These are phyloP conservation scores for Euphorbia schlechtendalii DNA, from an alignment of 441 rosid genomes.

Conservation along the genomic window DNA sequence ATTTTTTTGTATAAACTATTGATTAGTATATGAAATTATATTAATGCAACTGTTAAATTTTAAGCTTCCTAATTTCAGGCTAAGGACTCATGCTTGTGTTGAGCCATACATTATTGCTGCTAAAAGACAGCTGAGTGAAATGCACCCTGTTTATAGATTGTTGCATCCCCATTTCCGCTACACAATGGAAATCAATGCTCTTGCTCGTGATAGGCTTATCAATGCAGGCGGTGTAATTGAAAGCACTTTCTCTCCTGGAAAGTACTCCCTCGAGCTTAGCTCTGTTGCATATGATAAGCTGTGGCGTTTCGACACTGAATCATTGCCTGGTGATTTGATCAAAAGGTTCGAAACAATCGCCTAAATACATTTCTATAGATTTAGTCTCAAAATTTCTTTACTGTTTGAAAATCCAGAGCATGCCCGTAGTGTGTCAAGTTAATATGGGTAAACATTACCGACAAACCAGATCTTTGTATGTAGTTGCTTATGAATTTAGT, in stretches of 20 bases:
- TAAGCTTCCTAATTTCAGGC: conserved; percentile 25
- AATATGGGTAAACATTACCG: no score
- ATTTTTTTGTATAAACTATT: no score
- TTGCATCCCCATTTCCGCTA: conserved; percentile 69
- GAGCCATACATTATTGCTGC: conserved; percentile 76
- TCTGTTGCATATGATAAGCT: conserved; percentile 44
- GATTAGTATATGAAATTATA: no score
- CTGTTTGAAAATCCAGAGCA: no score
- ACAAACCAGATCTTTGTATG: no score
- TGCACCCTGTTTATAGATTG: conserved; percentile 65
- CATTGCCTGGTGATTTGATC: conserved; percentile 51
- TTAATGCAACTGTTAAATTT: no score
- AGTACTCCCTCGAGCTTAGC: conserved; percentile 42
- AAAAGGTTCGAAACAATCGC: conserved; percentile 29
- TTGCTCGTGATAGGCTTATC: conserved; percentile 47
- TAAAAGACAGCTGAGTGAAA: conserved; percentile 51
- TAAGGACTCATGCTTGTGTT: conserved; percentile 61
- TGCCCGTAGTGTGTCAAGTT: no score
- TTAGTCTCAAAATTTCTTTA: no score
- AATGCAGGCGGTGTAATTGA: conserved; percentile 61
- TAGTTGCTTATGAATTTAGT: no score
- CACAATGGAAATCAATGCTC: conserved; percentile 74
- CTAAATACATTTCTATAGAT: neutral
- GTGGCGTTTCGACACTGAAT: conserved; percentile 62
- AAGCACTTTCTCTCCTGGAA: conserved; percentile 40